A percentile compares a stretch with the other conserved stretches of the same genome.
Conservation (phyloP, 768 basidiomycete species). For the Boletus huronensis region DNA sequence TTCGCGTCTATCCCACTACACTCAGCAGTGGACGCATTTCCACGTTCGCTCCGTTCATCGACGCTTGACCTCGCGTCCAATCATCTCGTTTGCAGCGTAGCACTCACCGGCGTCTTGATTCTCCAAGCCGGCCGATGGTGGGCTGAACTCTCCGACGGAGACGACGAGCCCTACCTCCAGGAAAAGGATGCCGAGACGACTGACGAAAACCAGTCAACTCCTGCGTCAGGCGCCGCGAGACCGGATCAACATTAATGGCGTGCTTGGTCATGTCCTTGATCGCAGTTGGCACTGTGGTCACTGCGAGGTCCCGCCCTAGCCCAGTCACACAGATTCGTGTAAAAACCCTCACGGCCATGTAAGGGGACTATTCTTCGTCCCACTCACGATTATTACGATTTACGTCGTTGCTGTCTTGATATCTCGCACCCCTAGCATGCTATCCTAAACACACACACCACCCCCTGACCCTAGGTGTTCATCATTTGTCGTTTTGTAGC, state of each 20-base stretch:
- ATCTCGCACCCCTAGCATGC: slow-evolving; percentile 21
- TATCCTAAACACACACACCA: slow-evolving; percentile 8
- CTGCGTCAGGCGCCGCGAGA: neutral
- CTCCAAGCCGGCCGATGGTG: slow-evolving; percentile 83
- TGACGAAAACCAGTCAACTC: slow-evolving; percentile 7
- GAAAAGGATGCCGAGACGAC: slow-evolving; percentile 27
- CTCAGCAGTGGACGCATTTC: slow-evolving; percentile 55
- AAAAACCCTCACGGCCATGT: slow-evolving; percentile 7
- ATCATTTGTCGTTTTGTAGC: slow-evolving; percentile 4
- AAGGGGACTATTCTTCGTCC: neutral
- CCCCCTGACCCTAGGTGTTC: neutral
- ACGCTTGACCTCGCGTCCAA: slow-evolving; percentile 80
- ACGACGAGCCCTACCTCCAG: slow-evolving; percentile 41
- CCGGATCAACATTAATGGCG: slow-evolving; percentile 10
- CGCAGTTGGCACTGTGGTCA: neutral
- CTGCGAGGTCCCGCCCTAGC: neutral
- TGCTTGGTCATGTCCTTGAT: neutral
- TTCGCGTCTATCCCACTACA: slow-evolving; percentile 59
- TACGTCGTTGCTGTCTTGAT: slow-evolving; percentile 28
- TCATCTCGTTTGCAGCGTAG: slow-evolving; percentile 83
- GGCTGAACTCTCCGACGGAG: slow-evolving; percentile 71
- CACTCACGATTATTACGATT: slow-evolving; percentile 22
- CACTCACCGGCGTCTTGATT: slow-evolving; percentile 80
- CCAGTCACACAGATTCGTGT: neutral
- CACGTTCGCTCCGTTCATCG: slow-evolving; percentile 53